These are phyloP conservation scores for Arachis hypogaea DNA, from an alignment of 306 rosid species.

Conservation along the genomic window DNA sequence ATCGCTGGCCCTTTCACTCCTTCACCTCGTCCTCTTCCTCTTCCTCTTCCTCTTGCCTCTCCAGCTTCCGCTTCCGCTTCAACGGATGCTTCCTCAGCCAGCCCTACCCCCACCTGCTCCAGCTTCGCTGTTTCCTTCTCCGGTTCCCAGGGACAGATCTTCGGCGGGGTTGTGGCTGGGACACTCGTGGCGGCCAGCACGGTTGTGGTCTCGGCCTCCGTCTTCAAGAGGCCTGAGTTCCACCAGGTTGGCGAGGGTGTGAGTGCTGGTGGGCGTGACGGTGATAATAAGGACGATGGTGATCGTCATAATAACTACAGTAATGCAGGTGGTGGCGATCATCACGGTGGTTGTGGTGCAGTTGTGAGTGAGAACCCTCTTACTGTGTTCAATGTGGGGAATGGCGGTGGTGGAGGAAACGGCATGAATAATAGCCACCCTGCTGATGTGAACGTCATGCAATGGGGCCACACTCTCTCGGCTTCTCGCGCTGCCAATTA, in stretches of 20 bases:
- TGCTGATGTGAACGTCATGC: slow-evolving; percentile 37
- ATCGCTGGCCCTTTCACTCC: background rate
- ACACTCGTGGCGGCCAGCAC: slow-evolving; percentile 51
- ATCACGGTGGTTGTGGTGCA: background rate
- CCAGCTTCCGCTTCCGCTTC: slow-evolving; percentile 25
- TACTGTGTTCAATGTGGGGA: slow-evolving; percentile 3
- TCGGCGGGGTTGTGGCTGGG: slow-evolving; percentile 74
- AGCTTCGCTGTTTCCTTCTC: slow-evolving; percentile 51
- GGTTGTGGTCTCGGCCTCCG: slow-evolving; percentile 41
- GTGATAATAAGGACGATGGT: background rate
- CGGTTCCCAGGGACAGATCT: slow-evolving; percentile 65
- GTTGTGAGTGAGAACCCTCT: background rate
- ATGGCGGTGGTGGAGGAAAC: background rate
- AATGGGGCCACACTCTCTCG: slow-evolving; percentile 48
- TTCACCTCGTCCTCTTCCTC: background rate
- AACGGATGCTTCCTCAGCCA: background rate
- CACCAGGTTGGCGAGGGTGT: slow-evolving; percentile 36
- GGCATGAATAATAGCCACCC: slow-evolving; percentile 31
- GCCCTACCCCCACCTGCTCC: background rate
- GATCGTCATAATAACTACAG: background rate
- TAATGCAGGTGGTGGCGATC: background rate
- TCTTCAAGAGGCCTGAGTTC: slow-evolving; percentile 48
- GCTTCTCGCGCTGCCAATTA: slow-evolving; percentile 45
- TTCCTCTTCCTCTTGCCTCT: background rate
- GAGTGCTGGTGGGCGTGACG: background rate